Evolutionary conservation across 1,284 basidiomycete genomes (phyloP).

Genomic region (Gomphus bonarii): DNA sequence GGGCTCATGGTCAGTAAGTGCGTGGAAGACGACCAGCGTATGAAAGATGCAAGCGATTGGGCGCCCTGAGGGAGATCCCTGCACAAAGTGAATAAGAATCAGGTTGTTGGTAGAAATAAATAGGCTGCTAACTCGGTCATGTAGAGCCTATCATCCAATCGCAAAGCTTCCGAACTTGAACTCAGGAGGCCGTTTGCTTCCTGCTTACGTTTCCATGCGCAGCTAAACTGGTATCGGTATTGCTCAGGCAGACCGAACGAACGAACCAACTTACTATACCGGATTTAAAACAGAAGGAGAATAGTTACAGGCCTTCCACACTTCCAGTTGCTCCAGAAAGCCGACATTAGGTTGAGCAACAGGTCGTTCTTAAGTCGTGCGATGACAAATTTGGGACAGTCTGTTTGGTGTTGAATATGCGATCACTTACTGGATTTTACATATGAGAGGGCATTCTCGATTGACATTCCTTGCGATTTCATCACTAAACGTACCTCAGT

Average conservation of each 20-base stretch:
- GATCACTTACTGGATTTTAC: constrained; percentile 36
- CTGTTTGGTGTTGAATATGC: neutral
- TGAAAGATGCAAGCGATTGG: constrained; percentile 3
- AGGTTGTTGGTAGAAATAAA: neutral
- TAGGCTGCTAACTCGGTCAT: neutral
- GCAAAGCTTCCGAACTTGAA: constrained; percentile 1
- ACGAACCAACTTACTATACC: constrained; percentile 33
- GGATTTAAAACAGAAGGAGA: constrained; percentile 49
- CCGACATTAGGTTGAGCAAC: constrained; percentile 72
- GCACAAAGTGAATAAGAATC: neutral
- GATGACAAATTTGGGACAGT: neutral
- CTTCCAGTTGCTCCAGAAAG: constrained; percentile 66
- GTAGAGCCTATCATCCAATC: constrained; percentile 6
- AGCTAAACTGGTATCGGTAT: neutral
- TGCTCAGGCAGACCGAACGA: neutral
- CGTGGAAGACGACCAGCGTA: constrained; percentile 1
- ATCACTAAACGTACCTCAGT: constrained; percentile 34
- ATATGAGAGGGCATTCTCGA: constrained; percentile 34
- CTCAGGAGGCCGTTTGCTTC: constrained; percentile 4
- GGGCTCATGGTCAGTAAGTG: constrained; percentile 7
- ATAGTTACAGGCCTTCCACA: constrained; percentile 68
- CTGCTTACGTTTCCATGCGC: constrained; percentile 8
- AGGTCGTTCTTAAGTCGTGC: constrained; percentile 43
- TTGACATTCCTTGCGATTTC: constrained; percentile 33
- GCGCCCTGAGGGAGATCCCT: constrained; percentile 9